Conservation (phyloP, 1,284 basidiomycete genomes). For the Pseudozyma thailandica region DNA sequence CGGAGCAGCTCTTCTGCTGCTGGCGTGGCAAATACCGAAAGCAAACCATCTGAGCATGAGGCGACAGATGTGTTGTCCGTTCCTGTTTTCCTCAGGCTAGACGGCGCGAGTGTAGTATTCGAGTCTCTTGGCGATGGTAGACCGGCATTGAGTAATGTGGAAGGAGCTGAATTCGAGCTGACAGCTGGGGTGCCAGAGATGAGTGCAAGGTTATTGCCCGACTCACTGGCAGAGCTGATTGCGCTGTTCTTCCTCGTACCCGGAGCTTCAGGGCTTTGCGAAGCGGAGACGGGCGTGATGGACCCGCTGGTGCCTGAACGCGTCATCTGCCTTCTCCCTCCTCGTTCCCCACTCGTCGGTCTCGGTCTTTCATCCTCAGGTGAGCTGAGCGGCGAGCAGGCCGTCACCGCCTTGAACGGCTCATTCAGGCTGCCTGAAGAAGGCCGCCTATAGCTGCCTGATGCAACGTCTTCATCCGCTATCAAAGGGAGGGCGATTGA, state of each 20-base stretch:
- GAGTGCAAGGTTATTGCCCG: not conserved
- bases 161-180: not conserved
- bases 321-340: conserved; percentile 25
- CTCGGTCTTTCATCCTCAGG: conserved; percentile 14
- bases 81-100: not conserved
- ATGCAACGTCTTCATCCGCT: conserved; percentile 23
- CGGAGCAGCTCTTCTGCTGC: conserved; percentile 21
- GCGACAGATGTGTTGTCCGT: conserved; percentile 1
- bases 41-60: conserved; percentile 14
- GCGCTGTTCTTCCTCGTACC: conserved; percentile 10
- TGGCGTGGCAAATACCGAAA: conserved; percentile 14
- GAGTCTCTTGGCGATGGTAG: not conserved
- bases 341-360: not conserved
- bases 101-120: not conserved
- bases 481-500: conserved; percentile 3
- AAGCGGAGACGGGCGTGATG: conserved; percentile 14
- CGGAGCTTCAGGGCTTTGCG: conserved; percentile 1
- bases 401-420: conserved; percentile 27
- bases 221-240: not conserved
- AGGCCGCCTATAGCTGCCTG: conserved; percentile 27
- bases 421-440: conserved; percentile 12
- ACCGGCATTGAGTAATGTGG: not conserved
- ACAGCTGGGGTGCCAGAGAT: not conserved
- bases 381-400: conserved; percentile 31
- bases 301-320: conserved; percentile 43